phyloP scores from a whole-genome alignment of 495 filamentous ascomycete genomes.

The Penicillium malachiteum region DNA sequence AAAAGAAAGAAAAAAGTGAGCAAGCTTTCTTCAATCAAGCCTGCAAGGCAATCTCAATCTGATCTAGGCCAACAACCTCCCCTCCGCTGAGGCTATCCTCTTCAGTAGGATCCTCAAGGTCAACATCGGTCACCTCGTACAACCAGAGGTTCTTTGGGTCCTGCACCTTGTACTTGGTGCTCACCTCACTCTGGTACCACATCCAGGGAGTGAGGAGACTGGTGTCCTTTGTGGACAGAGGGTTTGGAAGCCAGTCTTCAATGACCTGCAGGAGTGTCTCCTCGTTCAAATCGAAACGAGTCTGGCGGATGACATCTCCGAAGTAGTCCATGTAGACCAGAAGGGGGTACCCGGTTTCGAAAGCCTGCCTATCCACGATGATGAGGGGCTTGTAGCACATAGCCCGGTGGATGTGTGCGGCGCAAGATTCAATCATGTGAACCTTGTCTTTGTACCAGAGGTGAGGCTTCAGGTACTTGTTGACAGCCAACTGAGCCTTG shows the following conservation, averaged over 20 bases:
- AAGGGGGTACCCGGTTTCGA: neutral
- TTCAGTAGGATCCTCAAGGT: neutral
- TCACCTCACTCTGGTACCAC: neutral
- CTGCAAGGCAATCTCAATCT: too few relatives aligned
- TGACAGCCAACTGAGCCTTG: neutral
- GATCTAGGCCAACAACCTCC: too few relatives aligned
- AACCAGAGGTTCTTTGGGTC: neutral
- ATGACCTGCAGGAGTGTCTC: neutral
- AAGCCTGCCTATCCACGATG: neutral
- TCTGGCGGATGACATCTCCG: neutral
- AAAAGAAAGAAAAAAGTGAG: too few relatives aligned
- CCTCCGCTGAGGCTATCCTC: too few relatives aligned
- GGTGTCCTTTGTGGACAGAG: too few relatives aligned
- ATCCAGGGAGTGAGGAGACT: neutral
- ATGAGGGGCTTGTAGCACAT: neutral
- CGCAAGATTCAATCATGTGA: neutral
- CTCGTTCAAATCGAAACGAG: neutral
- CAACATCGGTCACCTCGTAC: neutral
- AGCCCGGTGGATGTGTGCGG: neutral
- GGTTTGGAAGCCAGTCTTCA: neutral
- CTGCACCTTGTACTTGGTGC: neutral
- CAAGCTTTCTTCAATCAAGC: too few relatives aligned
- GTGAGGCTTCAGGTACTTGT: neutral
- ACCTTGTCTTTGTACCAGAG: neutral
- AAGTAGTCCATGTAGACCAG: neutral